Conservation (phyloP, 2,329 filamentous ascomycete species). For the Botryotinia convoluta region DNA sequence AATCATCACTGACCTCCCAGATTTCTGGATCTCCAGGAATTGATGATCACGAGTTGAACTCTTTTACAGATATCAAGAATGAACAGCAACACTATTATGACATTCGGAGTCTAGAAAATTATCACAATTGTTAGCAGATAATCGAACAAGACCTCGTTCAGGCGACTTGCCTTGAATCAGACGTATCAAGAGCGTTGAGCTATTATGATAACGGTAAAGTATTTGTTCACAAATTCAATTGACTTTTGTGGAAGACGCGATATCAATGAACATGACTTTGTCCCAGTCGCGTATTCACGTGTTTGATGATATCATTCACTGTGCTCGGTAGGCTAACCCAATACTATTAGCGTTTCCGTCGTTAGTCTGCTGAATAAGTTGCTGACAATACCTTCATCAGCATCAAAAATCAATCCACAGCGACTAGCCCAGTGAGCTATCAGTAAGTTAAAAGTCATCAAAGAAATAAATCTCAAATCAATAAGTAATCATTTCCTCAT, state of each 20-base stretch:
- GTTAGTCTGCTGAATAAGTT: conserved; percentile 13
- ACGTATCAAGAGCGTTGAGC: neutral
- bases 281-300: neutral
- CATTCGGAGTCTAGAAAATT: neutral
- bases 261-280: neutral
- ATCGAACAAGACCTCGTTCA: neutral
- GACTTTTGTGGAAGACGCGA: neutral
- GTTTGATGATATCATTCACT: neutral
- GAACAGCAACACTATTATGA: neutral
- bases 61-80: neutral
- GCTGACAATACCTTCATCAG: conserved; percentile 3
- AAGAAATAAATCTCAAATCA: conserved; percentile 17
- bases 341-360: neutral
- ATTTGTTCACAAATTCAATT: neutral
- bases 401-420: conserved; percentile 13
- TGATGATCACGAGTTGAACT: neutral
- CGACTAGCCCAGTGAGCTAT: neutral
- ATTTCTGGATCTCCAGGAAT: neutral
- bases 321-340: neutral
- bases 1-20: conserved; percentile 9
- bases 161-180: neutral
- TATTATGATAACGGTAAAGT: neutral
- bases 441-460: conserved; percentile 8
- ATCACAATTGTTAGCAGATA: neutral
- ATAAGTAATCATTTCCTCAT: conserved; percentile 20